phyloP scores from a whole-genome alignment of 83 land plant genomes.

The Picea engelmannii region DNA sequence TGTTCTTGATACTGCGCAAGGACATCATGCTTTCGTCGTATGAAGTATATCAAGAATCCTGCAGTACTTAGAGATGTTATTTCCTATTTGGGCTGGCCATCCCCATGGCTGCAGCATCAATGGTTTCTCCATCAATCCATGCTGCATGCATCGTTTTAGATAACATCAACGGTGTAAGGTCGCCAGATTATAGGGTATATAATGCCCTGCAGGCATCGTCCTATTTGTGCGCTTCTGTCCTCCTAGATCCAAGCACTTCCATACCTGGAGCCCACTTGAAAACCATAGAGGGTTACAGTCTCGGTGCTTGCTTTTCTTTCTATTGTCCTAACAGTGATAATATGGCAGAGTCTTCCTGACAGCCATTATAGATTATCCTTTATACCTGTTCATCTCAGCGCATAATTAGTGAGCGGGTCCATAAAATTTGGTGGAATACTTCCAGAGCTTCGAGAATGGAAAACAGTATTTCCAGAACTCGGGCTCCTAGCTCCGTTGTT shows the following conservation, averaged over 20 bases:
- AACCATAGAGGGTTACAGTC: no score
- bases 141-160: constrained; percentile 6
- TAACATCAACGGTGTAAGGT: neutral
- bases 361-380: no score
- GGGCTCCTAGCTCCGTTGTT: neutral
- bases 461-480: neutral
- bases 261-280: constrained; percentile 6
- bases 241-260: neutral
- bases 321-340: no score
- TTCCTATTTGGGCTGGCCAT: neutral
- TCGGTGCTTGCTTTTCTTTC: no score
- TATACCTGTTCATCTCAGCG: no score
- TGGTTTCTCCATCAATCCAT: constrained; percentile 2
- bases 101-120: neutral
- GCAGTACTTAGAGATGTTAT: neutral
- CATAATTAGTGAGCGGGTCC: neutral
- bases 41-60: neutral
- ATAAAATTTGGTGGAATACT: neutral
- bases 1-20: no score
- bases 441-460: neutral
- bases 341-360: no score
- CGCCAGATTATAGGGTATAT: no score
- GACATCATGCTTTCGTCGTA: constrained; percentile 10
- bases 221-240: neutral
- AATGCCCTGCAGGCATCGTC: no score